Conservation (phyloP, 2,329 filamentous ascomycete genomes). For the Aspergillus uvarum region DNA sequence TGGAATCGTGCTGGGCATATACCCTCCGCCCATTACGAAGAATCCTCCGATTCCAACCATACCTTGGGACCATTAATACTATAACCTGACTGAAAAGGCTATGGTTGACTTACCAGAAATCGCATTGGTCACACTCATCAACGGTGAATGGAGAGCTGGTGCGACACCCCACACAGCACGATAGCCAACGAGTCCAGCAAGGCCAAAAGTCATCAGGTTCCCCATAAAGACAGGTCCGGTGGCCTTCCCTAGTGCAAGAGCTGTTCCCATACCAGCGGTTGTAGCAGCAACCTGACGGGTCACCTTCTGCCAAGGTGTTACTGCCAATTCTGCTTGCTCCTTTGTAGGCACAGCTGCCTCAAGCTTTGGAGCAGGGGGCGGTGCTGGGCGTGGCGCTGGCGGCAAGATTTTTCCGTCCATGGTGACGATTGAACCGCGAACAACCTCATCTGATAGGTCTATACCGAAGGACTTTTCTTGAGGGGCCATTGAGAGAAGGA, state of each 20-base stretch:
- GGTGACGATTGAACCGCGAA: slow-evolving; percentile 80
- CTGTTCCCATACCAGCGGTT: slow-evolving; percentile 74
- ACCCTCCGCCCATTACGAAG: slow-evolving; percentile 84
- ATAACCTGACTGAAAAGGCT: neutral
- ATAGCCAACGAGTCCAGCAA: slow-evolving; percentile 84
- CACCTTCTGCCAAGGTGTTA: slow-evolving; percentile 81
- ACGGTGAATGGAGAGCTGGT: slow-evolving; percentile 79
- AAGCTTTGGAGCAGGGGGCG: slow-evolving; percentile 54
- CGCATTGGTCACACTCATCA: slow-evolving; percentile 93
- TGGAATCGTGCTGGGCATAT: slow-evolving; percentile 73
- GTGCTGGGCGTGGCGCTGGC: slow-evolving; percentile 67
- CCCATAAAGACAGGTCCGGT: slow-evolving; percentile 84
- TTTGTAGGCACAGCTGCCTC: slow-evolving; percentile 48
- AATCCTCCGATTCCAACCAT: slow-evolving; percentile 88
- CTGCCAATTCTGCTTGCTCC: slow-evolving; percentile 60
- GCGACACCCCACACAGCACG: slow-evolving; percentile 83
- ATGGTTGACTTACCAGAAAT: slow-evolving; percentile 64
- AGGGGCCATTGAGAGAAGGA: slow-evolving; percentile 77
- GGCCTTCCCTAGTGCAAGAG: slow-evolving; percentile 73
- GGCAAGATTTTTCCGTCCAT: slow-evolving; percentile 74
- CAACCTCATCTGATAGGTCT: slow-evolving; percentile 79
- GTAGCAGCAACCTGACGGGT: slow-evolving; percentile 72
- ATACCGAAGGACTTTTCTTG: slow-evolving; percentile 76
- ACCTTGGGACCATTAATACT: slow-evolving; percentile 40
- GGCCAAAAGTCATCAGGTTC: slow-evolving; percentile 79